phyloP scores from a whole-genome alignment of 1,139 yeast species.

The Hyphopichia fennica region DNA sequence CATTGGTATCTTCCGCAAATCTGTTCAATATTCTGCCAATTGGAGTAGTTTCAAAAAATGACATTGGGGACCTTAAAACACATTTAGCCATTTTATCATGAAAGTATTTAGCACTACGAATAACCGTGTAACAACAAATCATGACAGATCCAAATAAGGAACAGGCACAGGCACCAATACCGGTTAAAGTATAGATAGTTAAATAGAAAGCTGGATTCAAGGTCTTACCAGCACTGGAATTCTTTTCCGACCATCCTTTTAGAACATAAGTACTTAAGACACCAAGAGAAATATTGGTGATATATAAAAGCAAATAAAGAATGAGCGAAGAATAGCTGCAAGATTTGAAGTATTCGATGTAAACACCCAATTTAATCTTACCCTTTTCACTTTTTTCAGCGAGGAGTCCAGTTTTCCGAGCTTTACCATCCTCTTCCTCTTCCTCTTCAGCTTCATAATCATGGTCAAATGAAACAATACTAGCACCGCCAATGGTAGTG shows the following conservation, averaged over 20 bases:
- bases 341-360: conserved; percentile 34
- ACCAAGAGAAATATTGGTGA: conserved; percentile 19
- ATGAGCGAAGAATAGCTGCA: conserved; percentile 30
- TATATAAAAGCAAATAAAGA: conserved; percentile 23
- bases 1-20: conserved; percentile 38
- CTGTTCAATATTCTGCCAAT: conserved; percentile 41
- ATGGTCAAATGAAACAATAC: conserved; percentile 23
- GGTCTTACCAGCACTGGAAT: conserved; percentile 24
- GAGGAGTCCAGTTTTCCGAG: conserved; percentile 24
- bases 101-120: conserved; percentile 33
- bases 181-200: conserved; percentile 25
- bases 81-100: conserved; percentile 39
- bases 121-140: conserved; percentile 33
- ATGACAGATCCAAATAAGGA: conserved; percentile 28
- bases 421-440: conserved; percentile 13
- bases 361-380: conserved; percentile 31
- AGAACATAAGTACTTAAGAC: conserved; percentile 34
- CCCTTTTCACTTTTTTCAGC: conserved; percentile 34
- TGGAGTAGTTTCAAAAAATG: conserved; percentile 47
- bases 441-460: conserved; percentile 14
- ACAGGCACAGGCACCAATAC: conserved; percentile 26
- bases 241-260: conserved; percentile 40
- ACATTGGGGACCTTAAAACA: conserved; percentile 44
- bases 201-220: conserved; percentile 24
- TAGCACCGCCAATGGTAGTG: conserved; percentile 13